Base-by-base conservation (phyloP, 345 rosid genomes). In the Orychophragmus violaceus region DNA sequence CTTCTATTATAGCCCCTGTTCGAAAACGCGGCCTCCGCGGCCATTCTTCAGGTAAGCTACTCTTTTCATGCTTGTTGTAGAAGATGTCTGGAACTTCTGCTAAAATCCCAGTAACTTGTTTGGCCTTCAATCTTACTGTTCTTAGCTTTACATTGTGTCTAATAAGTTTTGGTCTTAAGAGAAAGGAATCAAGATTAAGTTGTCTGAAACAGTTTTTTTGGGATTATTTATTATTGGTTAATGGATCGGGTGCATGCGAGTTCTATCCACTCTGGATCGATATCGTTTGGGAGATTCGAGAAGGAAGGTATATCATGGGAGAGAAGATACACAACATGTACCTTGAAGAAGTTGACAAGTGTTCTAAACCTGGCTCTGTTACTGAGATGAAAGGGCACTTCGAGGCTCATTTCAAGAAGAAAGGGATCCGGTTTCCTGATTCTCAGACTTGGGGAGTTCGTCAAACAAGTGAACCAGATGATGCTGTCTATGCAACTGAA, bases 201-300 rank as follows among this genome's bases (percentile, higher is more conserved):
- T n/a, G n/a, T n/a, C n/a, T n/a, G n/a, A 2, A 8, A 24, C n/a
- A n/a, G n/a, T n/a, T n/a, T 8, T 25, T 62, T 49, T 6, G n/a
- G 21, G 14, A 19, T 56, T 72, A 37, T 23, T 69, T 2, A 6
- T 25, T n/a, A 39, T 10, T 59, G 14, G 59, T 42, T 49, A 4
- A 33, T 60, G 59, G 9, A 79, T 67, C 30, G 23, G 56, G 29
- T 76, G 50, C 82, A 89, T 96, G 75, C 76, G 28, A 89, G 73
- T 71, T 84, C 88, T 54, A 62, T 84, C 25, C 90, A 79, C 77
- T 91, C 96, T 27, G 96, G 96, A 54, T 91, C 96, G 10, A 62
- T 91, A 79, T 91, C 96, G 16, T 91, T 91, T 70, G 98, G 98
- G 16, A 89, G 96, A 78, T 91, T 91, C 61, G 98, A 91, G 73